Evolutionary conservation across 2,329 filamentous ascomycete species (phyloP).

Genomic region (Xylaria sp.): DNA sequence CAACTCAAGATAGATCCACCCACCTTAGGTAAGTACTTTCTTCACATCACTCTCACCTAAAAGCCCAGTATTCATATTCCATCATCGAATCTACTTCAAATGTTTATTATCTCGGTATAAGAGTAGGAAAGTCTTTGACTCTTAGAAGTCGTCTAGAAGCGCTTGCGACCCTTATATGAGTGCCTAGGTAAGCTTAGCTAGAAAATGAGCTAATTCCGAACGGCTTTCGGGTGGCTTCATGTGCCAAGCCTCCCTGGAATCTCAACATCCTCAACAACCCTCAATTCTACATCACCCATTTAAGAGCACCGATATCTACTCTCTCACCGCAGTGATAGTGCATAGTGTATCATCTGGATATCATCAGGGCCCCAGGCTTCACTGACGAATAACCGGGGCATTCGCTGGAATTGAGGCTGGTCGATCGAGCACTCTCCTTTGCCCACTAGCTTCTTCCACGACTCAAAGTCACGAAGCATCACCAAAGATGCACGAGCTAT

Average conservation of each 20-base stretch:
- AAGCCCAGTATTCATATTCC: too few relatives aligned
- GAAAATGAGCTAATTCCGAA: background rate
- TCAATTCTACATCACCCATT: background rate
- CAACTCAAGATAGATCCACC: background rate
- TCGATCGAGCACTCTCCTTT: background rate
- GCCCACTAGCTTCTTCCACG: background rate
- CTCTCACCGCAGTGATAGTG: too few relatives aligned
- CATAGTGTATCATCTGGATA: too few relatives aligned
- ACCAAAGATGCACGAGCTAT: conserved; percentile 67
- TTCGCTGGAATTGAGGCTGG: background rate
- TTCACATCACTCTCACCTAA: too few relatives aligned
- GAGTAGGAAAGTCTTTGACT: background rate
- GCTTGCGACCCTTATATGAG: background rate
- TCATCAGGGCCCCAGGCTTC: too few relatives aligned
- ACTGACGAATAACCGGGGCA: background rate
- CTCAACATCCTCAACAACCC: conserved; percentile 1
- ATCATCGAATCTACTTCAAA: too few relatives aligned
- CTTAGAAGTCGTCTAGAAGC: background rate
- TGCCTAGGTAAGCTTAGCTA: background rate
- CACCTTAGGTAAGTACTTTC: too few relatives aligned
- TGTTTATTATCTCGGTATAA: background rate
- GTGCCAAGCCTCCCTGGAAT: background rate
- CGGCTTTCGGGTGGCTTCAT: background rate
- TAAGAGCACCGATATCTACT: background rate
- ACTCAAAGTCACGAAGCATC: background rate